Evolutionary conservation across 306 rosid species (phyloP), one percentile per base, ranked within the genome.

Genomic region (Rosa multiflora): DNA sequence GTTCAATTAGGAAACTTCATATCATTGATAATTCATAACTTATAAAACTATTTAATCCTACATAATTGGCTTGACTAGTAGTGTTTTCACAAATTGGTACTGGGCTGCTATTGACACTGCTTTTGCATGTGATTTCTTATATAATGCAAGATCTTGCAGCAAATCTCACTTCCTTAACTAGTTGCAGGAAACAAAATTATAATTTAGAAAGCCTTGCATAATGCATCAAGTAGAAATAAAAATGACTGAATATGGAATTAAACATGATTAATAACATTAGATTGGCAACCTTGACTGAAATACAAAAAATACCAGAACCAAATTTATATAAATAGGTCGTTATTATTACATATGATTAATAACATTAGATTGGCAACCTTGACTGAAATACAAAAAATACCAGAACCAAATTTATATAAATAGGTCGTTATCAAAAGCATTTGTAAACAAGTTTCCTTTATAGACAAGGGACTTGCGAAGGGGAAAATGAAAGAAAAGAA

Each of bases 61-160:
- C 26, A 23, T 23, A 23, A 23, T 23, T 23, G 26, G 26, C 26
- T 23, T 23, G 26, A 23, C 26, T 23, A 23, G 26, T 23, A 23
- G 26, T 23, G 26, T 23, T 23, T 23, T 23, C 26, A 23, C 26
- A 23, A 23, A 23, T 23, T 23, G 26, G 26, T 23, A 23, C 26
- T 23, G 93, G 48, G 99, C 91, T 47, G 99, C 93, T 20, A 91
- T 46, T 78, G 99, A 94, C 82, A 94, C 88, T 76, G 92, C 92
- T 86, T 94, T 94, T 87, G 92, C 94, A 83, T 88, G 99, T 14
- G 97, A 89, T 74, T 94, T 94, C 93, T 94, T 94, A 82, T 94
- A 92, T 47, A 94, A 78, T 6, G 89, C 97, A 89, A 94, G 99
- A 82, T 92, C 99, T 91, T 91, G 97, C 79, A 94, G 89, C 82